Conservation (phyloP, 2,329 filamentous ascomycete species). For the Helotiales sp. region DNA sequence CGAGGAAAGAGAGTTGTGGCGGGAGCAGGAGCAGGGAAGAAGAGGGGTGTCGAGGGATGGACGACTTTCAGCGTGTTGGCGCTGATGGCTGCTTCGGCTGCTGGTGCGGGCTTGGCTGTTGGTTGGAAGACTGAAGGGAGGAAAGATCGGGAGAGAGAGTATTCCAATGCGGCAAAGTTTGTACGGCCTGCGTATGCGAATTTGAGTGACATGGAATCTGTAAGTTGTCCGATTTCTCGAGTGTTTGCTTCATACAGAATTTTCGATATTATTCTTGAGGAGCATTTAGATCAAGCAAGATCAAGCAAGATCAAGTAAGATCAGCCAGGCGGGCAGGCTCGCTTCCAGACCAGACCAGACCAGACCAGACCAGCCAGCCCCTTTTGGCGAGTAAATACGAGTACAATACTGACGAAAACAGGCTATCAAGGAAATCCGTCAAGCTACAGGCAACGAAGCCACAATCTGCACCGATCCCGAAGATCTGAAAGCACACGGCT, state of each 20-base stretch:
- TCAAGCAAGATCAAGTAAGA: too few relatives aligned
- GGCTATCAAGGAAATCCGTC: constrained; percentile 61
- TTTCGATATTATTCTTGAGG: background rate
- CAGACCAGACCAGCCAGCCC: background rate
- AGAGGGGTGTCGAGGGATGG: constrained; percentile 32
- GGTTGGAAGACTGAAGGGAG: constrained; percentile 23
- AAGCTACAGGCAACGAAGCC: constrained; percentile 54
- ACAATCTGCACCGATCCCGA: constrained; percentile 67
- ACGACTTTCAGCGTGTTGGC: constrained; percentile 32
- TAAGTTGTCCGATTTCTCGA: constrained; percentile 37
- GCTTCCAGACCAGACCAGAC: too few relatives aligned
- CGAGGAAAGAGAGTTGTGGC: background rate
- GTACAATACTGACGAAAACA: constrained; percentile 38
- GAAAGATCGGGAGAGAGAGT: constrained; percentile 33
- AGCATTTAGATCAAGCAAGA: too few relatives aligned
- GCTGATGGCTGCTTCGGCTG: constrained; percentile 33
- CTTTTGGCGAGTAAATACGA: background rate
- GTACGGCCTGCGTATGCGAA: constrained; percentile 50
- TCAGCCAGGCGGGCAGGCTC: too few relatives aligned
- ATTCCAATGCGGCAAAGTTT: constrained; percentile 40
- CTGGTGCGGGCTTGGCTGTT: constrained; percentile 29
- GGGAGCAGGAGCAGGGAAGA: background rate
- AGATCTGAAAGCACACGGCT: constrained; percentile 65
- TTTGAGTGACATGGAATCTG: constrained; percentile 56
- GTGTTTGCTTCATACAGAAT: background rate